Percentiles rank a stretch among this genome's conserved stretches.
Evolutionary conservation across 768 basidiomycete species (phyloP).

Genomic region (Mycena rebaudengoi): DNA sequence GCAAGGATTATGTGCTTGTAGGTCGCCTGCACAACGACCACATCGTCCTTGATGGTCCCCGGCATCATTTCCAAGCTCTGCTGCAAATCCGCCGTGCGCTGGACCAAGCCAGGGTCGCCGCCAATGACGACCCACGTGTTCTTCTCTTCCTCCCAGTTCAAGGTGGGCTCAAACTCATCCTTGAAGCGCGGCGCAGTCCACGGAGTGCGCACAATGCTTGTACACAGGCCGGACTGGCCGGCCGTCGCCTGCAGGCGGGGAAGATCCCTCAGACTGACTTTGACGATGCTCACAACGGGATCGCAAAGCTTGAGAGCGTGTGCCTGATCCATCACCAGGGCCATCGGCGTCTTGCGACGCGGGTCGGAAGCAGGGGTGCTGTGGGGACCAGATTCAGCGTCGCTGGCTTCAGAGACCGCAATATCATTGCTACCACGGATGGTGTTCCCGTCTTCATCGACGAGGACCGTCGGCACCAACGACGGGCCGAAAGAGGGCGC

Average conservation of each 20-base stretch:
- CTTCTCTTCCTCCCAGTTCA: slow-evolving; percentile 14
- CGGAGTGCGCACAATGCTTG: slow-evolving; percentile 25
- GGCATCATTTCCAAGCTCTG: slow-evolving; percentile 20
- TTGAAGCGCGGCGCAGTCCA: slow-evolving; percentile 25
- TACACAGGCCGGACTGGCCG: slow-evolving; percentile 25
- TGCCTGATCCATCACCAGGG: slow-evolving; percentile 26
- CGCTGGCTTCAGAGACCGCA: neutral
- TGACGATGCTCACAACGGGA: slow-evolving; percentile 26
- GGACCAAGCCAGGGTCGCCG: slow-evolving; percentile 17
- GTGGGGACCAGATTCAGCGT: neutral
- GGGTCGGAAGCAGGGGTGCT: neutral
- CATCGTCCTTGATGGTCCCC: slow-evolving; percentile 18
- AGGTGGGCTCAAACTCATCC: slow-evolving; percentile 15
- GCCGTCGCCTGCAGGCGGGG: slow-evolving; percentile 30
- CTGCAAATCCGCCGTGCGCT: slow-evolving; percentile 28
- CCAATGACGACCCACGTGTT: slow-evolving; percentile 27
- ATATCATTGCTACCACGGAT: slow-evolving; percentile 14
- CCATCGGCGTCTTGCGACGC: slow-evolving; percentile 23
- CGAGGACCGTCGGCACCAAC: slow-evolving; percentile 22
- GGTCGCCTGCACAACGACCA: slow-evolving; percentile 21
- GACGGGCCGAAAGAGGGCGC: slow-evolving; percentile 8
- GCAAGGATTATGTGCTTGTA: slow-evolving; percentile 24
- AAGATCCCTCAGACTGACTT: slow-evolving; percentile 20
- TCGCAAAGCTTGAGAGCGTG: slow-evolving; percentile 25
- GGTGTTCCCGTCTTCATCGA: slow-evolving; percentile 26